Evolutionary conservation across 208 protist genomes (phyloP).

Genomic region (Leishmania gerbilli): DNA sequence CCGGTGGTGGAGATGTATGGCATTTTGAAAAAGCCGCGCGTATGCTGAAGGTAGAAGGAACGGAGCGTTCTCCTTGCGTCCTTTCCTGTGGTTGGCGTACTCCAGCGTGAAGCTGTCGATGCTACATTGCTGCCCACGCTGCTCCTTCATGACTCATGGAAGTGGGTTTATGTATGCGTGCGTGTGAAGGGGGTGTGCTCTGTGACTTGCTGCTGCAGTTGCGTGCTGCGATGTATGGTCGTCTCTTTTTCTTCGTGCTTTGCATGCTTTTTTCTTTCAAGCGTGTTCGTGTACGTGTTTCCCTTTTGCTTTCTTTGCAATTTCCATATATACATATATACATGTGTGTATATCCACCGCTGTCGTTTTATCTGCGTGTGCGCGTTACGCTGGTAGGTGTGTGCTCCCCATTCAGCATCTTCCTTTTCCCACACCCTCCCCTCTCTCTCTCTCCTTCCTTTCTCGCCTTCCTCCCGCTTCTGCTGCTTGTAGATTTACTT

Average conservation of each 20-base stretch:
- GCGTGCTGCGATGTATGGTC: too few species aligned
- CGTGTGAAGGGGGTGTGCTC: too few species aligned
- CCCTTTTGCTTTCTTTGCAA: neutral
- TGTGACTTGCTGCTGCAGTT: too few species aligned
- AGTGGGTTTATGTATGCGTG: neutral
- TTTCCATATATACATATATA: neutral
- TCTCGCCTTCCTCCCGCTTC: neutral
- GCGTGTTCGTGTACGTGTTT: neutral
- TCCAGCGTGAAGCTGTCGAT: neutral
- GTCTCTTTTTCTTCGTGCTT: too few species aligned
- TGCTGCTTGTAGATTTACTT: conserved; percentile 1
- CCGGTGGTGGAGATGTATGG: neutral
- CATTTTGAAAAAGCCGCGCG: neutral
- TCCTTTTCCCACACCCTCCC: neutral
- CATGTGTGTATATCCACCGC: neutral
- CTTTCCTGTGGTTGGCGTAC: neutral
- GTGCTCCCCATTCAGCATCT: neutral
- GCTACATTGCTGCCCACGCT: neutral
- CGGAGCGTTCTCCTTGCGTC: neutral
- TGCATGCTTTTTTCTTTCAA: neutral
- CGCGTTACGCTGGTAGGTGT: neutral
- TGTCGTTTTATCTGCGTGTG: neutral
- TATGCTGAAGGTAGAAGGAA: neutral
- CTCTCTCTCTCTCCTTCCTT: neutral
- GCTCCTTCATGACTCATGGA: neutral